Evolutionary conservation across 768 basidiomycete species (phyloP), one percentile per base, ranked within the genome.

Genomic region (Mycena filopes): DNA sequence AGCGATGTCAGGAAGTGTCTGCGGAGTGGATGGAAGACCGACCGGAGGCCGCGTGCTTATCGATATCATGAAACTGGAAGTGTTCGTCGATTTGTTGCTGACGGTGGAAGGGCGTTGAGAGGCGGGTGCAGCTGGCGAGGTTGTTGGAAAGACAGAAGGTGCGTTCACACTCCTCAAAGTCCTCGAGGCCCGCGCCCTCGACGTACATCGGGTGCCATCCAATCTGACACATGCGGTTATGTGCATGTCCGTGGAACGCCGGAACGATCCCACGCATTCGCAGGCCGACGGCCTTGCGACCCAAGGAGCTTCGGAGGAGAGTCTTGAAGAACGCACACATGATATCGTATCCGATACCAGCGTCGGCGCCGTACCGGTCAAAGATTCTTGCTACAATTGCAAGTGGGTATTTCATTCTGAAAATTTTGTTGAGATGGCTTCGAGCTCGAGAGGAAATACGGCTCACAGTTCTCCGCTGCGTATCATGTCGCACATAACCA

Each of bases 371-470:
- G 47, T 67, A 73, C 0, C 23, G 49, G 1, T 72, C 60, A 3
- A 74, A 36, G 2, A 78, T 58, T 0, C 8, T 26, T 21, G 67
- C 45, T 29, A 73, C 68, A 18, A 72, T 38, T 3, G 72, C 77
- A 15, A 77, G 63, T 8, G 72, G 71, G 43, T 77, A 76, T 36
- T 78, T 78, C 48, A 71, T 66, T 36, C 76, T 77, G 40, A n/a
- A 15, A 12, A 38, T 25, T 41, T 15, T 12, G 12, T 11, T 41
- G 12, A 50, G 25, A 31, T 45, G 18, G 29, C 47, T 45, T 41
- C 33, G 9, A 28, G 20, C 15, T n/a, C 23, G 33, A 31, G 12
- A 49, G 36, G 25, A 51, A 47, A 55, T 21, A 20, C 64, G 20
- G 28, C 70, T 55, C 55, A 76, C 73, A 75, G 48, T 60, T 77